Evolutionary conservation across 2,329 filamentous ascomycete species (phyloP).

Genomic region (Beauveria brongniartii): DNA sequence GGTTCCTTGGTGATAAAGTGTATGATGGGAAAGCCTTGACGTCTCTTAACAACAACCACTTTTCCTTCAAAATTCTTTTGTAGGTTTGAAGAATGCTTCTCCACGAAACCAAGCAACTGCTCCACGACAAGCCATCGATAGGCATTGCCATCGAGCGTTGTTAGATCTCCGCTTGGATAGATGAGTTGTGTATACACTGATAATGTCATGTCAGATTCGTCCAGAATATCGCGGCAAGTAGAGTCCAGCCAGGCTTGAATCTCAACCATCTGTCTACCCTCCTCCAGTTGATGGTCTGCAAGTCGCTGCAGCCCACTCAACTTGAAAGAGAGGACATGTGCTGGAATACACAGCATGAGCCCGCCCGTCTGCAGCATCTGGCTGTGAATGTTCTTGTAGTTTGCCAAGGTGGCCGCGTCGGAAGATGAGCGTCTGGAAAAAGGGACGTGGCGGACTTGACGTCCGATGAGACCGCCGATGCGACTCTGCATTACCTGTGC

Average conservation of each 20-base stretch:
- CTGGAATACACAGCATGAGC: constrained; percentile 52
- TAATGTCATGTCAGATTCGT: constrained; percentile 54
- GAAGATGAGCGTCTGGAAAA: constrained; percentile 46
- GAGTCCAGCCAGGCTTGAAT: constrained; percentile 42
- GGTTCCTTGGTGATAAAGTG: constrained; percentile 44
- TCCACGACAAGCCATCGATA: constrained; percentile 42
- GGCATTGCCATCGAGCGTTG: constrained; percentile 43
- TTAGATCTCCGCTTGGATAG: constrained; percentile 44
- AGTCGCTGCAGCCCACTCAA: constrained; percentile 52
- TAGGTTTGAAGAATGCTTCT: constrained; percentile 29
- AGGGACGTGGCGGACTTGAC: constrained; percentile 46
- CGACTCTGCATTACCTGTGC: constrained; percentile 46
- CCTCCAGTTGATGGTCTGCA: constrained; percentile 33
- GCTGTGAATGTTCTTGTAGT: constrained; percentile 32
- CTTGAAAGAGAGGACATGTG: constrained; percentile 58
- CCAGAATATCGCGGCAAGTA: constrained; percentile 51
- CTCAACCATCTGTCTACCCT: constrained; percentile 40
- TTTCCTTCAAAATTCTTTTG: constrained; percentile 26
- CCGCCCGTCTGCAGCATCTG: constrained; percentile 36
- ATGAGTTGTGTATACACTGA: constrained; percentile 48
- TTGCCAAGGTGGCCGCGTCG: constrained; percentile 17
- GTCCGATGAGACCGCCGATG: constrained; percentile 45
- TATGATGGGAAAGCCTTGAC: constrained; percentile 43
- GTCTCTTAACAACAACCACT: constrained; percentile 13
- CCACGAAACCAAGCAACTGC: constrained; percentile 31